phyloP scores from a whole-genome alignment of 1,284 basidiomycete species.

The Agaricales sp. region DNA sequence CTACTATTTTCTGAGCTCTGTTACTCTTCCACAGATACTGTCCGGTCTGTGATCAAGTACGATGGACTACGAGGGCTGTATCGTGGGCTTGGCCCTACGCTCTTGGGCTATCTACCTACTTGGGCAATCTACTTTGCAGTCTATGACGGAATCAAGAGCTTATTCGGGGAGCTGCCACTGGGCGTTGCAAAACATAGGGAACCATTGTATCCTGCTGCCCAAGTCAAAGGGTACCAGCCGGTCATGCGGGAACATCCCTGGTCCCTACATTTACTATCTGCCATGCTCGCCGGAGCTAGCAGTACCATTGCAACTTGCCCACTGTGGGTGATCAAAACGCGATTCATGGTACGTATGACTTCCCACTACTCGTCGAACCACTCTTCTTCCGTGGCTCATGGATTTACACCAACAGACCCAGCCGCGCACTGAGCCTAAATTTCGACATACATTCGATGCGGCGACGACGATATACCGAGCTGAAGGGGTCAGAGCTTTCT shows the following conservation, averaged over 20 bases:
- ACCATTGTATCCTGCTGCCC: constrained; percentile 67
- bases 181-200: constrained; percentile 26
- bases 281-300: constrained; percentile 85
- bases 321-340: constrained; percentile 94
- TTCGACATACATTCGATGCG: constrained; percentile 83
- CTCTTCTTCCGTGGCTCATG: not conserved
- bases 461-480: constrained; percentile 76
- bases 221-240: constrained; percentile 74
- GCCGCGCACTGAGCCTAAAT: constrained; percentile 62
- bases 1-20: constrained; percentile 14
- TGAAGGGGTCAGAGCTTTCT: constrained; percentile 82
- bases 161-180: constrained; percentile 58
- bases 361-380: constrained; percentile 1
- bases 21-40: constrained; percentile 43
- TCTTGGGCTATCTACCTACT: constrained; percentile 90
- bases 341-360: constrained; percentile 80
- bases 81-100: constrained; percentile 89
- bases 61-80: constrained; percentile 85
- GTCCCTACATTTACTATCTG: constrained; percentile 81
- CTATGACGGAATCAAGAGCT: constrained; percentile 86
- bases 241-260: constrained; percentile 68
- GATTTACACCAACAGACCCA: constrained; percentile 60
- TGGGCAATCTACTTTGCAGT: constrained; percentile 99
- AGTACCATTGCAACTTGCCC: constrained; percentile 91
- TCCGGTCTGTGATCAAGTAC: constrained; percentile 59